Conservation (phyloP, 352 stramenopile species). For the Phytophthora pseudosyringae region DNA sequence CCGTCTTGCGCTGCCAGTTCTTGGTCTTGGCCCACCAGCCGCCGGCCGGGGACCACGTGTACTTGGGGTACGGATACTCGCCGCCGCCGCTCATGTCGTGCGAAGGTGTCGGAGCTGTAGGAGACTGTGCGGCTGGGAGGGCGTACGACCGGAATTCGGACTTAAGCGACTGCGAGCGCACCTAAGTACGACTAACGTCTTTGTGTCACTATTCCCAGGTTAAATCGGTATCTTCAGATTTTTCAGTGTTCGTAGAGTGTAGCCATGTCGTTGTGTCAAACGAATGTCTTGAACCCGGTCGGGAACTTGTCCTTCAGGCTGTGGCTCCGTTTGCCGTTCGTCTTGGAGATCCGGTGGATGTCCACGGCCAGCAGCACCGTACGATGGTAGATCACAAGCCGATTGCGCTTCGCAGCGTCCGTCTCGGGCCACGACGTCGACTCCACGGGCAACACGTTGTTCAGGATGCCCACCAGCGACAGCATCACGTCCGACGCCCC, state of each 20-base stretch:
- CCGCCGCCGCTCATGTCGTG: slow-evolving; percentile 72
- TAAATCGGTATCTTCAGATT: no score
- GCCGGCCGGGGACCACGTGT: slow-evolving; percentile 86
- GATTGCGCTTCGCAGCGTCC: slow-evolving; percentile 37
- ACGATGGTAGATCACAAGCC: slow-evolving; percentile 55
- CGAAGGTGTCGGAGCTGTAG: slow-evolving; percentile 14
- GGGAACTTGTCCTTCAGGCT: no score
- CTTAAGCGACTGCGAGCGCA: neutral
- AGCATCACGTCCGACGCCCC: slow-evolving; percentile 53
- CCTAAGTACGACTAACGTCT: neutral
- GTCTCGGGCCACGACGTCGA: slow-evolving; percentile 36
- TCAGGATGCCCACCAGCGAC: slow-evolving; percentile 60
- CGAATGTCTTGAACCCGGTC: no score
- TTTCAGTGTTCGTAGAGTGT: neutral
- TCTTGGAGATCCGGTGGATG: slow-evolving; percentile 53
- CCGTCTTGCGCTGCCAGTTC: slow-evolving; percentile 85
- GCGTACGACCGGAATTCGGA: slow-evolving; percentile 11
- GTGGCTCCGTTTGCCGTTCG: slow-evolving; percentile 61
- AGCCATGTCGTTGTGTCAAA: neutral
- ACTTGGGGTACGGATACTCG: slow-evolving; percentile 89
- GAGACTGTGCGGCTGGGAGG: slow-evolving; percentile 28
- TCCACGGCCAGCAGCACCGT: slow-evolving; percentile 49
- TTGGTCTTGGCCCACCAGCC: slow-evolving; percentile 88
- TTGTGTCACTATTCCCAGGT: neutral
- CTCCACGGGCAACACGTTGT: slow-evolving; percentile 52